These are phyloP conservation scores for Papiliotrema terrestris DNA, from an alignment of 1,284 basidiomycete species.

Conservation along the genomic window DNA sequence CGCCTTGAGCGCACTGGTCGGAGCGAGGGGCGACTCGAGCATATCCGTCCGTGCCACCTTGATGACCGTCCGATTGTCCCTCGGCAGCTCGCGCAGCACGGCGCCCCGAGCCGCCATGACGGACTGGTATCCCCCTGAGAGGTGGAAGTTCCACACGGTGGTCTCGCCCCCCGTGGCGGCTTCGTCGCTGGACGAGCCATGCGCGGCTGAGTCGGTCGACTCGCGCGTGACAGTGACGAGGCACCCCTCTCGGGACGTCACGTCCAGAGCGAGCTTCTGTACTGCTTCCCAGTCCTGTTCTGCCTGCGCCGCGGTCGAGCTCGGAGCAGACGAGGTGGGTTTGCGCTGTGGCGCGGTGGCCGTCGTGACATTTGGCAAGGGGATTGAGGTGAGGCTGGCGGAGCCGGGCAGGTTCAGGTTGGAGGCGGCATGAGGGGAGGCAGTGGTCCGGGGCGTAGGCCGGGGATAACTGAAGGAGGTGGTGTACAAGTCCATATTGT, in stretches of 20 bases:
- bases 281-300: slow-evolving; percentile 60
- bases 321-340: slow-evolving; percentile 8
- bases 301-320: slow-evolving; percentile 22
- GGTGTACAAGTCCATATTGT: slow-evolving; percentile 82
- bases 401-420: slow-evolving; percentile 14
- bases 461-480: slow-evolving; percentile 60
- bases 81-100: slow-evolving; percentile 83
- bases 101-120: slow-evolving; percentile 86
- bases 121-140: slow-evolving; percentile 86
- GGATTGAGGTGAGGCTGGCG: slow-evolving; percentile 9
- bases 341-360: slow-evolving; percentile 12
- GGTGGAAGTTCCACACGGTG: slow-evolving; percentile 73
- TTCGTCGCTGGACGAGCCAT: neutral
- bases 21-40: slow-evolving; percentile 68
- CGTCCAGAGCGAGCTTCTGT: slow-evolving; percentile 74
- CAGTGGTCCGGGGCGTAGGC: slow-evolving; percentile 15
- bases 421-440: slow-evolving; percentile 8
- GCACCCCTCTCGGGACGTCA: slow-evolving; percentile 74
- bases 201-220: slow-evolving; percentile 6
- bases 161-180: slow-evolving; percentile 7
- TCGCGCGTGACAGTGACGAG: slow-evolving; percentile 73
- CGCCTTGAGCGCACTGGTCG: slow-evolving; percentile 71
- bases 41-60: slow-evolving; percentile 90
- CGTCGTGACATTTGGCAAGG: slow-evolving; percentile 21
- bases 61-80: slow-evolving; percentile 79